These are phyloP conservation scores for Candida montana DNA, from an alignment of 805 yeast genomes.

Conservation along the genomic window DNA sequence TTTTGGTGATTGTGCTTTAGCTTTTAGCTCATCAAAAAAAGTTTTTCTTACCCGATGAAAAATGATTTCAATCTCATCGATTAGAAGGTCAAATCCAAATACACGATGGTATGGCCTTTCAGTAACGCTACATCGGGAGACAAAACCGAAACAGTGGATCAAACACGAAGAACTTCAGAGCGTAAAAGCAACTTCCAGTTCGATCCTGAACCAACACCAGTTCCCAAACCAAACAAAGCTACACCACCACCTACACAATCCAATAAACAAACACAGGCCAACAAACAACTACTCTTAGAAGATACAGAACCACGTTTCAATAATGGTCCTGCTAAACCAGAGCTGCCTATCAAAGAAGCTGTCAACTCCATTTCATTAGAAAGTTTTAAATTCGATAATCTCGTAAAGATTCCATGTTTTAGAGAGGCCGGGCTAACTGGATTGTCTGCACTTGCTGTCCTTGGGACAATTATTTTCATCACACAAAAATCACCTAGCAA, in stretches of 20 bases:
- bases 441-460: constrained; percentile 63
- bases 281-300: constrained; percentile 32
- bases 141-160: too few relatives aligned
- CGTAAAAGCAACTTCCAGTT: constrained; percentile 12
- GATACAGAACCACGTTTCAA: constrained; percentile 37
- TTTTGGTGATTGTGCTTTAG: too few relatives aligned
- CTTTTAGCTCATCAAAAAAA: neutral
- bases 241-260: neutral
- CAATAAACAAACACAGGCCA: constrained; percentile 1
- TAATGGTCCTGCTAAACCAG: constrained; percentile 26
- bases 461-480: constrained; percentile 60
- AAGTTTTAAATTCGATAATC: constrained; percentile 48
- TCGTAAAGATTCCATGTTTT: constrained; percentile 67
- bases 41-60: neutral
- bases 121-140: too few relatives aligned
- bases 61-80: neutral
- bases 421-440: constrained; percentile 77
- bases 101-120: constrained; percentile 23
- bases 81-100: too few relatives aligned
- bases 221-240: neutral
- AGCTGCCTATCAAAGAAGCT: constrained; percentile 34
- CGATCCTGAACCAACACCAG: constrained; percentile 2
- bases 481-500: constrained; percentile 57
- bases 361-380: constrained; percentile 36
- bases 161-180: constrained; percentile 17